Conservation (phyloP, 805 yeast species). For the Wilhelminamyces savonicus region DNA sequence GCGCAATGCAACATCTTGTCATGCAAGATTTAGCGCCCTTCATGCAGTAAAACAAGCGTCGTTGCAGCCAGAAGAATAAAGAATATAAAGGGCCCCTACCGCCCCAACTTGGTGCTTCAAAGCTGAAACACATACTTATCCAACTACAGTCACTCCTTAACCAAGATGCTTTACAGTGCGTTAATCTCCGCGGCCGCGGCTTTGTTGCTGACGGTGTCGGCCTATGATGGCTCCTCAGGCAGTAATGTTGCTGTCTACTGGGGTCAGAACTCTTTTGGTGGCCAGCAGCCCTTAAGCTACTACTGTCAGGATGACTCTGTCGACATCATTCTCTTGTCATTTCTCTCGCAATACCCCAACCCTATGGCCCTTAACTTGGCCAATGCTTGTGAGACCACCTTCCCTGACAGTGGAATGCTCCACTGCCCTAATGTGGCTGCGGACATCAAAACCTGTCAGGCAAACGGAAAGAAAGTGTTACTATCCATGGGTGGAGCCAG, state of each 20-base stretch:
- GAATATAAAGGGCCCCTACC: too few relatives aligned
- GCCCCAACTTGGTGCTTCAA: too few relatives aligned
- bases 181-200: too few relatives aligned
- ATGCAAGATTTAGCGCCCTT: too few relatives aligned
- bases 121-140: too few relatives aligned
- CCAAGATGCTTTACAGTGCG: too few relatives aligned
- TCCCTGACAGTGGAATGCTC: constrained; percentile 1
- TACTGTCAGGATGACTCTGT: constrained; percentile 72
- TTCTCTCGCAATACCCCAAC: constrained; percentile 54
- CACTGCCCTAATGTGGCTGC: constrained; percentile 25
- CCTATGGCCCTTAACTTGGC: constrained; percentile 17
- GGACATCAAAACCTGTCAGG: constrained; percentile 73
- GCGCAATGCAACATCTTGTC: too few relatives aligned
- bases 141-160: too few relatives aligned
- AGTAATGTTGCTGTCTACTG: constrained; percentile 73
- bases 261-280: constrained; percentile 70
- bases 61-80: too few relatives aligned
- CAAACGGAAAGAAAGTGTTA: constrained; percentile 68
- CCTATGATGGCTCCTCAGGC: too few relatives aligned
- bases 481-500: constrained; percentile 74
- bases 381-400: constrained; percentile 2
- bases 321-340: constrained; percentile 68
- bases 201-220: too few relatives aligned
- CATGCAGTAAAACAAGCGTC: too few relatives aligned
- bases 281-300: constrained; percentile 30